Base-by-base conservation (phyloP, 352 stramenopile genomes). In the Globisporangium cederbergense region DNA sequence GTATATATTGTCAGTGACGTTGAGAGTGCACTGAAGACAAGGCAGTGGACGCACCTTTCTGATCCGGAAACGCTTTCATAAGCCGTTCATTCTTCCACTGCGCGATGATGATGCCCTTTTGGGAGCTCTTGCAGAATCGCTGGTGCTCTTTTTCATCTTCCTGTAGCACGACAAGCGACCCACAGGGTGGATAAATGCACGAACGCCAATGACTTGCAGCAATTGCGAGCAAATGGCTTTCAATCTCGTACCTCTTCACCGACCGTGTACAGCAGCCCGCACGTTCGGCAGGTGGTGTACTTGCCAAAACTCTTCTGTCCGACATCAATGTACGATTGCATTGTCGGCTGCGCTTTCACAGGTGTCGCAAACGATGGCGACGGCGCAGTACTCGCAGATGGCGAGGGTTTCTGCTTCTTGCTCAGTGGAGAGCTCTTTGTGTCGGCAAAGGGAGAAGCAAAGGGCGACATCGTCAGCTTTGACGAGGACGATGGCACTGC, bases 311-410 rank as follows among this genome's bases (percentile, higher is more conserved):
- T 77, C 43, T 82, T 84, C 64, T 95, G 86, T 0, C 86, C 86
- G 6, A 93, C 54, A 59, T 95, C 86, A 54, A 95, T 79, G 45
- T 91, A 95, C 55, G 78, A 68, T 62, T 94, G 86, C 4, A 66
- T 76, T 4, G 49, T 70, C 25, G 69, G 66, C 8, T 30, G 52
- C 2, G 40, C n/a, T 58, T 72, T 68, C 20, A 53, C 55, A 0
- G 65, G 64, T 11, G 69, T 65, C 7, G 20, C 28, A 32, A 46
- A 18, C 2, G 51, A 56, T 28, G 42, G 14, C 20, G 38, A 62
- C 18, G 49, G 16, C 20, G 28, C 50, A 42, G 49, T 25, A 53
- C 32, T 22, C 5, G 43, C 43, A 52, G 34, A 32, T 16, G 57
- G 43, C 4, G 30, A 54, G 13, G 49, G 11, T 60, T 10, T 47